Evolutionary conservation across 2,329 filamentous ascomycete species (phyloP).

Genomic region (Botryotinia narcissicola): DNA sequence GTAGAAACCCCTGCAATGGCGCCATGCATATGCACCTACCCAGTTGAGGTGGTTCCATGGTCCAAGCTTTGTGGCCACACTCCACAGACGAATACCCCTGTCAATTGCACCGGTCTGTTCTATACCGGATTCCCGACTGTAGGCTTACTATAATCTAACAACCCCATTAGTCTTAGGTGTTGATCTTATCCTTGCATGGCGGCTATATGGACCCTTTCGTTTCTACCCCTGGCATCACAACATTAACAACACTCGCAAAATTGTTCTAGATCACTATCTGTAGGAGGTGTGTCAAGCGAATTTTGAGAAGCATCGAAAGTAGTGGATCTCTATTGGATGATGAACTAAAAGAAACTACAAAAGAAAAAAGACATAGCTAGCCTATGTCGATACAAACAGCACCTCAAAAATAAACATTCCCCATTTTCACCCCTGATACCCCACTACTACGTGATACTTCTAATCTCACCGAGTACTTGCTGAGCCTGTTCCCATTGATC

Average conservation of each 20-base stretch:
- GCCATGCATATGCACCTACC: neutral
- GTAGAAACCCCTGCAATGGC: neutral
- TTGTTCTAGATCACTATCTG: neutral
- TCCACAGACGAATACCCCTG: neutral
- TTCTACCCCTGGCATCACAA: neutral
- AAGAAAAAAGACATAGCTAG: neutral
- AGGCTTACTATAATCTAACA: neutral
- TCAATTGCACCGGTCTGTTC: neutral
- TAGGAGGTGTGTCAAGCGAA: neutral
- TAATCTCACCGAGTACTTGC: neutral
- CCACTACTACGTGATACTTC: neutral
- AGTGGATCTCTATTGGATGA: neutral
- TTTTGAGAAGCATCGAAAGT: neutral
- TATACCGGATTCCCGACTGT: neutral
- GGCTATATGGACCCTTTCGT: neutral
- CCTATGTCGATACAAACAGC: neutral
- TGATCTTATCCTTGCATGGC: neutral
- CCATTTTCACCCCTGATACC: neutral
- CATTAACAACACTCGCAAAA: neutral
- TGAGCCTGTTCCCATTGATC: neutral
- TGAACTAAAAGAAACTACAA: neutral
- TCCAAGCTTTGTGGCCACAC: neutral
- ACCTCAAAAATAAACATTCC: neutral
- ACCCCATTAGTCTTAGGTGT: neutral
- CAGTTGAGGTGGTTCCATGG: neutral